These are phyloP conservation scores for Areca catechu DNA, from an alignment of 176 grass and related monocot genomes.

Conservation along the genomic window DNA sequence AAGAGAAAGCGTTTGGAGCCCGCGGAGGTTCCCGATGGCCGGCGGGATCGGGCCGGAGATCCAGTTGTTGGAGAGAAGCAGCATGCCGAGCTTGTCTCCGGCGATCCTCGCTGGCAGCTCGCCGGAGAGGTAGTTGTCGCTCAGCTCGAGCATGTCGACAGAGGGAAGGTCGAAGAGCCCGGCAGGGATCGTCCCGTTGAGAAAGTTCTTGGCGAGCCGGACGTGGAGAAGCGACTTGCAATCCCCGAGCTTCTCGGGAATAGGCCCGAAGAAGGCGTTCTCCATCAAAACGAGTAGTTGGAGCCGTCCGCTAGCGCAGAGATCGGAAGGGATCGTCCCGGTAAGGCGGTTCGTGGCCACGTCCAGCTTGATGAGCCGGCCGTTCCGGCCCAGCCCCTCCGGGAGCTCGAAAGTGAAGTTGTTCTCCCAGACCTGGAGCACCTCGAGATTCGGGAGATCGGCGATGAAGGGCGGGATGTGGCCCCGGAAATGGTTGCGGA, in stretches of 20 bases:
- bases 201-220: conserved; percentile 52
- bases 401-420: conserved; percentile 67
- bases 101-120: conserved; percentile 35
- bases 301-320: conserved; percentile 40
- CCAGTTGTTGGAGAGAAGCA: conserved; percentile 10
- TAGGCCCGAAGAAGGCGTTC: conserved; percentile 64
- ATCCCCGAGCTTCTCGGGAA: conserved; percentile 44
- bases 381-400: conserved; percentile 32
- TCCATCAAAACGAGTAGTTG: conserved; percentile 64
- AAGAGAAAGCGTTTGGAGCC: conserved; percentile 54
- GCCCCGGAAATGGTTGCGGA: conserved; percentile 60
- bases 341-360: conserved; percentile 59
- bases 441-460: conserved; percentile 45
- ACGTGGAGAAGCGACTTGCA: conserved; percentile 60
- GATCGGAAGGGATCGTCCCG: conserved; percentile 33
- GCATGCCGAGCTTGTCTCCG: conserved; percentile 4
- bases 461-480: conserved; percentile 42
- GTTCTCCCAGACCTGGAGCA: conserved; percentile 65
- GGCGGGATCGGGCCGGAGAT: conserved; percentile 36
- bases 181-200: conserved; percentile 40
- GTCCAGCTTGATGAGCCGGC: conserved; percentile 42
- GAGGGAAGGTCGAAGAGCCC: conserved; percentile 61
- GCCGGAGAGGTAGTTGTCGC: conserved; percentile 64
- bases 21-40: conserved; percentile 51
- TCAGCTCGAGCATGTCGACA: conserved; percentile 65